These are phyloP conservation scores for Arctium minus DNA, from an alignment of 129 eudicot genomes.

Conservation along the genomic window DNA sequence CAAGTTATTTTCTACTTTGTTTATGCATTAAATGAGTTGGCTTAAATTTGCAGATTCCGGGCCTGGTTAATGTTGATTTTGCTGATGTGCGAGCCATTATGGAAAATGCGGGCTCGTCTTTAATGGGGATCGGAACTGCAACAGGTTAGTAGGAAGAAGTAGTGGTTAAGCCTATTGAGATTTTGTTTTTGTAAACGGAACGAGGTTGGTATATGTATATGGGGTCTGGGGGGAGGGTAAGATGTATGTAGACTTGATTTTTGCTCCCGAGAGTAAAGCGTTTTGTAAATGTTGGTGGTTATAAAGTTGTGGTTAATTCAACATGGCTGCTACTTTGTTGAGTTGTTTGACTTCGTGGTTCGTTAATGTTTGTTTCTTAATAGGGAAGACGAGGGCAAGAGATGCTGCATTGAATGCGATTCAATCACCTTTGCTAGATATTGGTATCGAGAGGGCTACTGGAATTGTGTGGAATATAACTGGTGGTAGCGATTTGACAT, in stretches of 20 bases:
- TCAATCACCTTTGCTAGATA: constrained; percentile 91
- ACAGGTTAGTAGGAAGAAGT: constrained; percentile 49
- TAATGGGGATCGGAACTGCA: constrained; percentile 98
- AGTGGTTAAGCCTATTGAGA: background rate
- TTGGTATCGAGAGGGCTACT: constrained; percentile 97
- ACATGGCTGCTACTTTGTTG: background rate
- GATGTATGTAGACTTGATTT: too few species aligned
- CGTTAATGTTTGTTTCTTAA: background rate
- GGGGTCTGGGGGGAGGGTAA: too few species aligned
- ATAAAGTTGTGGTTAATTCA: background rate
- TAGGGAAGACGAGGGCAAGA: constrained; percentile 94
- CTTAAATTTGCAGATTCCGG: constrained; percentile 66
- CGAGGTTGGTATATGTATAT: too few species aligned
- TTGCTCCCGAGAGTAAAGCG: background rate
- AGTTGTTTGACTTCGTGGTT: background rate
- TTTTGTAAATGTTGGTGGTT: too few species aligned
- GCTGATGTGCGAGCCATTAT: constrained; percentile 97
- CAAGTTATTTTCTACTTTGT: background rate
- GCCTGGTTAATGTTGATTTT: constrained; percentile 97
- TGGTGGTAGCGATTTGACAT: constrained; percentile 81
- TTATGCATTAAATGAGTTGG: background rate
- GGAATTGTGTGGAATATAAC: constrained; percentile 99
- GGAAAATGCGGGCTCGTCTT: constrained; percentile 94
- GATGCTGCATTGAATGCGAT: constrained; percentile 97
- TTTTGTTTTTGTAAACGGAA: too few species aligned